These are phyloP conservation scores for Atalantia buxifolia DNA, from an alignment of 345 rosid species.

Conservation along the genomic window DNA sequence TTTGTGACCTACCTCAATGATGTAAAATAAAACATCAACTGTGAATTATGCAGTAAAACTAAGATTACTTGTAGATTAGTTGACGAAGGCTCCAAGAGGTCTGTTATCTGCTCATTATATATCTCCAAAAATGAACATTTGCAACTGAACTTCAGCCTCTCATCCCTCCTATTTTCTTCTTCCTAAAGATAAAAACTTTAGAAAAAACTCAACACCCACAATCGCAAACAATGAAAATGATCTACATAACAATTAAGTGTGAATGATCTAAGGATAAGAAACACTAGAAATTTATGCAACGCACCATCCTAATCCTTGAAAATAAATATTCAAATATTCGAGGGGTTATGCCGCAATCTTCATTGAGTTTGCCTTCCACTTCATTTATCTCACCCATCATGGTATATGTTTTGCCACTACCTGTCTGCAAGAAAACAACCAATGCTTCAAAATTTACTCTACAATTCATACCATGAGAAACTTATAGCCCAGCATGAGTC, in stretches of 20 bases:
- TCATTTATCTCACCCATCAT: slow-evolving; percentile 86
- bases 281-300: neutral
- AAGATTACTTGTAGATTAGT: slow-evolving; percentile 76
- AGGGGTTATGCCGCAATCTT: slow-evolving; percentile 84
- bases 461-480: neutral
- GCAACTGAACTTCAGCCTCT: slow-evolving; percentile 75
- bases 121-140: slow-evolving; percentile 92
- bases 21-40: neutral
- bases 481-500: neutral
- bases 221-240: neutral
- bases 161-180: slow-evolving; percentile 74
- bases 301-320: slow-evolving; percentile 68
- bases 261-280: neutral
- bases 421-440: slow-evolving; percentile 61
- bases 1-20: slow-evolving; percentile 22
- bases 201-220: neutral
- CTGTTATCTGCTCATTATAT: slow-evolving; percentile 92
- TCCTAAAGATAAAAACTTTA: slow-evolving; percentile 43
- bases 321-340: slow-evolving; percentile 80
- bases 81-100: slow-evolving; percentile 85
- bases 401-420: slow-evolving; percentile 96
- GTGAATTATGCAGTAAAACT: slow-evolving; percentile 8
- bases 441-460: neutral
- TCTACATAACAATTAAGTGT: neutral
- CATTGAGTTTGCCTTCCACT: slow-evolving; percentile 45